These are phyloP conservation scores for Coemansia sp. DNA, from an alignment of 192 early-diverging fungal genomes.

Conservation along the genomic window DNA sequence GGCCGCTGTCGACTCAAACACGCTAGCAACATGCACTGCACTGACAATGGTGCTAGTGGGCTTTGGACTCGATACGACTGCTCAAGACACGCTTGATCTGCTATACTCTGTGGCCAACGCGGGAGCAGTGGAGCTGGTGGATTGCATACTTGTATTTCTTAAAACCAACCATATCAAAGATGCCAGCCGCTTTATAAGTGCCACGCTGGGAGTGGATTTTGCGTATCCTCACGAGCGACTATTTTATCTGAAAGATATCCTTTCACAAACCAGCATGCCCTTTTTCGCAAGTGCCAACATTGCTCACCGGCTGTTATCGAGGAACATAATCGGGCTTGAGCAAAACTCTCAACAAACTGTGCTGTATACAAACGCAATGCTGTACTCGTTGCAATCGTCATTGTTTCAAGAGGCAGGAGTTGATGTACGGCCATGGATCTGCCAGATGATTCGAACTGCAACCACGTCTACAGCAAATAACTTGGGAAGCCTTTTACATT, in stretches of 20 bases:
- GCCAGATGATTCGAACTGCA: slow-evolving; percentile 9
- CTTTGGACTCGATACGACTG: slow-evolving; percentile 14
- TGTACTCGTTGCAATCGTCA: slow-evolving; percentile 21
- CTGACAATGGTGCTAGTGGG: slow-evolving; percentile 35
- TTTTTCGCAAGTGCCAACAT: slow-evolving; percentile 18
- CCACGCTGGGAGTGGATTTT: slow-evolving; percentile 38
- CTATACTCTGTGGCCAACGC: slow-evolving; percentile 7
- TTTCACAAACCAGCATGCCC: slow-evolving; percentile 8
- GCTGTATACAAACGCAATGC: slow-evolving; percentile 24
- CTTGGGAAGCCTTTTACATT: slow-evolving; percentile 26
- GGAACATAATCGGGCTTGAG: background rate
- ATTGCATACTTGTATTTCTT: slow-evolving; percentile 32
- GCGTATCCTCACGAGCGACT: slow-evolving; percentile 43
- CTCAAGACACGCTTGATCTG: slow-evolving; percentile 13
- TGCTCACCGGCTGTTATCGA: slow-evolving; percentile 22
- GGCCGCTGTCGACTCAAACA: slow-evolving; percentile 1
- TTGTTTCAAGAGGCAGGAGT: slow-evolving; percentile 46
- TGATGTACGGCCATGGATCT: slow-evolving; percentile 47
- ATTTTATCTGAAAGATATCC: slow-evolving; percentile 32
- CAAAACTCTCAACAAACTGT: background rate
- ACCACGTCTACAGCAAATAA: slow-evolving; percentile 15
- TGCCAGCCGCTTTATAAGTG: slow-evolving; percentile 15
- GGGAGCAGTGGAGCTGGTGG: slow-evolving; percentile 9
- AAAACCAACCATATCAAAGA: slow-evolving; percentile 24
- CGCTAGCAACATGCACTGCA: slow-evolving; percentile 14